phyloP scores from a whole-genome alignment of 139 green algal genomes.

The Picochlorum sp. region DNA sequence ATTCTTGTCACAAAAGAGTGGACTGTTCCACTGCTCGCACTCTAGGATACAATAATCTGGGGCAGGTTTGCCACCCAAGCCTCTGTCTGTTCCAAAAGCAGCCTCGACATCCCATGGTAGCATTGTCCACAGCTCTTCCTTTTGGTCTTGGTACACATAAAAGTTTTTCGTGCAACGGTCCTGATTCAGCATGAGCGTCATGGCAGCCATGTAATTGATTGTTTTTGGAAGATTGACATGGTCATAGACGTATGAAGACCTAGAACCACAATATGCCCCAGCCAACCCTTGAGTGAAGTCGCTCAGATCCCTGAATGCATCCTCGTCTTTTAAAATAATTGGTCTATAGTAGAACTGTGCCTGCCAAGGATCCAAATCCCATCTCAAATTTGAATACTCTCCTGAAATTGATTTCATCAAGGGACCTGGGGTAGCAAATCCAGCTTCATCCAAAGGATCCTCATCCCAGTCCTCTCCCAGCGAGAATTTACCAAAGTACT shows the following conservation, averaged over 20 bases:
- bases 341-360: conserved; percentile 32
- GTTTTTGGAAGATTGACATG: conserved; percentile 61
- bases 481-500: conserved; percentile 64
- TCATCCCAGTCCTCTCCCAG: conserved; percentile 50
- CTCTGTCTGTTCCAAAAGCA: conserved; percentile 54
- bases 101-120: conserved; percentile 46
- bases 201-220: conserved; percentile 68
- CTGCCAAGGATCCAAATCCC: conserved; percentile 30
- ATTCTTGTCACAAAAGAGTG: conserved; percentile 73
- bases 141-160: conserved; percentile 61
- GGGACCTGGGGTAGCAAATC: conserved; percentile 18
- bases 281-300: conserved; percentile 48
- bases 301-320: conserved; percentile 25
- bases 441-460: conserved; percentile 37
- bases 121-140: conserved; percentile 50
- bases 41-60: conserved; percentile 63
- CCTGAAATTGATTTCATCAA: conserved; percentile 58
- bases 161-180: conserved; percentile 93
- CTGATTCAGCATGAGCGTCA: conserved; percentile 72
- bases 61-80: conserved; percentile 49
- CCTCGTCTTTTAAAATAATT: conserved; percentile 1
- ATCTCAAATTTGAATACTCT: conserved; percentile 47
- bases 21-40: conserved; percentile 79
- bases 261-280: conserved; percentile 30
- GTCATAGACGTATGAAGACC: conserved; percentile 57